Evolutionary conservation across 176 grass and related monocot species (phyloP), one percentile per base, ranked within the genome.

Genomic region (Carex parvula): DNA sequence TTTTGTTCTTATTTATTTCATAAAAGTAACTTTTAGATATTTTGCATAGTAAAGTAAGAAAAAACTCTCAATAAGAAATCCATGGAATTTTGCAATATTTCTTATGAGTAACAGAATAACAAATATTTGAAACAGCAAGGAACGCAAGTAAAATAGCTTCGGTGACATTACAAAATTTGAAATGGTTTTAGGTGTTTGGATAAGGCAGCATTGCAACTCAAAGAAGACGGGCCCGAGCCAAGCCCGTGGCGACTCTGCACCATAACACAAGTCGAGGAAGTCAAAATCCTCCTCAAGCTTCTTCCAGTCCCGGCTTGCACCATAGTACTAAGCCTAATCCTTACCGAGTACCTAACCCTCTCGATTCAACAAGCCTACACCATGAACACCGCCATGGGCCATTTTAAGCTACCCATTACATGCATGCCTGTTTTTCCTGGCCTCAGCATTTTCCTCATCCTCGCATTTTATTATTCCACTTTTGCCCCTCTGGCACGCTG

Each of bases 361-460:
- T 98, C 95, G 8, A 84, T 98, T 56, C 95, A 98, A 83, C 95
- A 98, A 87, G 95, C 89, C 0, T 98, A 98, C 85, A 94, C 95
- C 29, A 83, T 98, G 87, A 98, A 98, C 92, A 98, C 90, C 5
- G 14, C 63, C 14, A 62, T 94, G 17, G 85, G 88, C 22, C 56
- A 67, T 64, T 75, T 94, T 20, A 90, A 84, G 76, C 92, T 97
- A 8, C 95, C 95, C 0, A 90, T 98, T 8, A 88, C 90, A 15
- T 98, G 95, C 92, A 98, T 98, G 95, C 95, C 95, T n/a, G 90
- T 98, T 1, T 98, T 98, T 87, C 92, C 95, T 70, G 85, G 92
- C 70, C 86, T 94, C 37, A 92, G 87, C 72, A 94, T 98, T 62
- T 94, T 98, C 86, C 81, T 98, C 61, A 72, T 98, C 87, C 89